Evolutionary conservation across 202 grass and related monocot genomes (phyloP), one percentile per base, ranked within the genome.

Genomic region (Setaria viridis): DNA sequence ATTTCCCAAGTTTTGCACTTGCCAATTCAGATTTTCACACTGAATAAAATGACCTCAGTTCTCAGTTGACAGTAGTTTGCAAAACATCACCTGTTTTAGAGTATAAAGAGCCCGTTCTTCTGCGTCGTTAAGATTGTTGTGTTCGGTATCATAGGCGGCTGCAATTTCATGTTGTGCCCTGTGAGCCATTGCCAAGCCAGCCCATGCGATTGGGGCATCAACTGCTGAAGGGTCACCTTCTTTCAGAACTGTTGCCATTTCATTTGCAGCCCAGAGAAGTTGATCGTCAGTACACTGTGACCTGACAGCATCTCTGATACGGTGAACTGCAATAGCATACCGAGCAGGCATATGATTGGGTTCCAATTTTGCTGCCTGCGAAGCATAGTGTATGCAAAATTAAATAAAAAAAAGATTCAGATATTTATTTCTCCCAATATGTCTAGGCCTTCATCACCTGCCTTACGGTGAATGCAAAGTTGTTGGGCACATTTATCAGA

Each of bases 261-360:
- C 97, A 85, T 88, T 96, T 81, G 93, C 76, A 86, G 93, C 93
- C 97, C 97, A 99, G 37, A 84, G 48, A 88, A 99, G 93, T 76
- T 99, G 97, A 74, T 99, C 92, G 21, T 80, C 88, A 66, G 92
- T 90, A 84, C 78, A 82, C 80, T 94, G 97, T 68, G 85, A 89
- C 80, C 90, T 94, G 83, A 90, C 76, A 64, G 94, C 91, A 87
- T 96, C 97, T 90, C 91, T 99, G 77, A 99, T 93, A 84, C 97
- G 91, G 85, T 99, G 97, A 78, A 88, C 74, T 82, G 97, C 93
- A 82, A 96, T 92, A 80, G 93, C 93, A 92, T 94, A 99, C 68
- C 97, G 82, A 68, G 89, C 88, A 85, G 97, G 87, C 97, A 96
- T 99, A 87, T 99, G 93, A 88, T 85, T 94, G 76, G 97, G 97